A percentile compares a stretch with the other conserved stretches of the same genome.
Evolutionary conservation across 495 filamentous ascomycete species (phyloP).

Genomic region (Penicillium roqueforti): DNA sequence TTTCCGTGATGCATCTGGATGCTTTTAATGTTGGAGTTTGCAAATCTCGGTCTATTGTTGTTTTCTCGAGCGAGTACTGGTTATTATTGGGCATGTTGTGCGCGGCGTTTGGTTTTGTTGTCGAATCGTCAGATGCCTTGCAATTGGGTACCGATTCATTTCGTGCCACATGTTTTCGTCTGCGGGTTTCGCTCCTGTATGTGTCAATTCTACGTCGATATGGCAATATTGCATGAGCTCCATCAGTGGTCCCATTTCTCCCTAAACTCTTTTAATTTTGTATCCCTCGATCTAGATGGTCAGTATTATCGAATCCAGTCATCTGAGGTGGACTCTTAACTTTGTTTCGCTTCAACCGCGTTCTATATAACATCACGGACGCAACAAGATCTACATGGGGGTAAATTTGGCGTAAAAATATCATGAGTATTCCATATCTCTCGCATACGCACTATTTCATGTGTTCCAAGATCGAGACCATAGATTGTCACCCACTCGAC

Average conservation of each 20-base stretch:
- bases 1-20: conserved; percentile 22
- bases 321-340: neutral
- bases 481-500: neutral
- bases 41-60: conserved; percentile 6
- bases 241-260: neutral
- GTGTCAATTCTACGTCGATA: conserved; percentile 24
- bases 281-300: neutral
- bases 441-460: neutral
- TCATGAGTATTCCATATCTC: neutral
- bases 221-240: conserved; percentile 18
- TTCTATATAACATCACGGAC: neutral
- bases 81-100: conserved; percentile 21
- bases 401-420: neutral
- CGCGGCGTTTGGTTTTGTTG: conserved; percentile 23
- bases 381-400: neutral
- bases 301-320: neutral
- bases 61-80: conserved; percentile 16
- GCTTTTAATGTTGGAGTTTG: conserved; percentile 20
- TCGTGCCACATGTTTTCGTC: conserved; percentile 11
- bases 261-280: neutral
- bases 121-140: conserved; percentile 5
- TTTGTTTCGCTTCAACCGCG: neutral
- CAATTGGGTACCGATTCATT: conserved; percentile 2
- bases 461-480: neutral
- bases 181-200: conserved; percentile 11